Evolutionary conservation across 345 rosid genomes (phyloP), one percentile per base, ranked within the genome.

Genomic region (Syzygium aromaticum): DNA sequence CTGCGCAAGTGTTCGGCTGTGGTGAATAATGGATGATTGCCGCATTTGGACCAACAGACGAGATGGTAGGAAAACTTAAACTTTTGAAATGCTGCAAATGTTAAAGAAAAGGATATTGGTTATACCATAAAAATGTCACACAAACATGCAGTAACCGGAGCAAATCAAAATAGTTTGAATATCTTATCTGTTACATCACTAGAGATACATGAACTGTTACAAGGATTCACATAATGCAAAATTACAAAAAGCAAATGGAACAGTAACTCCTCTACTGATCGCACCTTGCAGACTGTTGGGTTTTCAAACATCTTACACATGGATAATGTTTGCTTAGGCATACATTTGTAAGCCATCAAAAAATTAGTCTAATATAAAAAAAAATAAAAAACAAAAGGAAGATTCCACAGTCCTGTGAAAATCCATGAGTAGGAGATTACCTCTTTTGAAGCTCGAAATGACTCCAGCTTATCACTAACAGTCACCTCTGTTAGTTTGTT

Each of bases 41-140:
- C 3, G 98, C 99, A 92, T 98, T 96, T 90, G 97, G 93, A 90
- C 99, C 99, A 84, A 96, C 97, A 0, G 99, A 95, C 57, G 99
- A 98, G 87, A 98, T 96, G 73, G 98, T 98, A 49, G 99, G 98
- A 90, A 98, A 98, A 91, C 99, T 98, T 91, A 96, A 91, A 86
- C 99, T 99, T 91, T 96, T 94, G 89, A 98, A 98, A 91, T 93
- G 93, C 99, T 98, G 97, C 90, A 92, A 90, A 86, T 87, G 87
- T 38, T 61, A 86, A 25, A 89, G 85, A 84, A 61, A 52, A 67
- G 49, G 46, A 77, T 87, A 10, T 49, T 5, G n/a, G 27, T 87
- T 63, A 85, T 84, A 53, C 56, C 59, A 52, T 84, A 86, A 54
- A 78, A 85, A n/a, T 53, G 28, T 82, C 28, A 43, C 33, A n/a